Evolutionary conservation across 495 filamentous ascomycete species (phyloP), one percentile per base, ranked within the genome.

Genomic region (Penicillium fimorum): DNA sequence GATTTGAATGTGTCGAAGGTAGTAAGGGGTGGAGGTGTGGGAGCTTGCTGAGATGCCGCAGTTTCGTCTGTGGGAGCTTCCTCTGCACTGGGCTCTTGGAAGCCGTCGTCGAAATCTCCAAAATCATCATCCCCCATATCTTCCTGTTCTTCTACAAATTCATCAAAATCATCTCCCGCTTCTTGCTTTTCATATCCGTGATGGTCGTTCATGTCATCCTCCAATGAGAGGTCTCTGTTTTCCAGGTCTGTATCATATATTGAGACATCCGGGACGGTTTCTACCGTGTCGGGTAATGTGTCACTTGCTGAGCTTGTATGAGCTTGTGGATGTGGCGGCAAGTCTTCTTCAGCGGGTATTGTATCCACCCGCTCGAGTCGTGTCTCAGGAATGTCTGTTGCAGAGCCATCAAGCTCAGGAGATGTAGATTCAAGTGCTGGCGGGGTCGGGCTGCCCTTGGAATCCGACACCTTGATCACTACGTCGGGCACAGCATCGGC

Each of bases 101-200:
- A 91, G 45, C 83, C 90, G 64, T 93, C 90, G 65, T 89, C 90
- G 75, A 97, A 97, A 70, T 96, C 91, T 47, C 85, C 90, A 79
- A 93, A 93, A 71, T 94, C 91, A 59, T 84, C 83, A 41, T 79
- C 79, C 35, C 68, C 76, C 58, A 79, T 83, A 59, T 84, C 82
- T 51, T 86, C 84, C 50, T 80, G 82, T 40, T 87, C 89, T 68
- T 91, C 91, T 67, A 92, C 92, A 68, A 97, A 97, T 63, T 97
- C 92, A 71, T 97, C 94, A 82, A 97, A 96, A 56, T 96, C 92
- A 66, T 94, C 92, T 22, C 70, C 81, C 58, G 73, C 76, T 24
- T 58, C 64, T 47, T 58, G 50, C 7, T 62, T 49, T 35, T 52
- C 54, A 77, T 73, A 75, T 50, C 69, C 59, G 33, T 69, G 66